Base-by-base conservation (phyloP, 2,329 filamentous ascomycete species). In the Ceratocystis huliohia region DNA sequence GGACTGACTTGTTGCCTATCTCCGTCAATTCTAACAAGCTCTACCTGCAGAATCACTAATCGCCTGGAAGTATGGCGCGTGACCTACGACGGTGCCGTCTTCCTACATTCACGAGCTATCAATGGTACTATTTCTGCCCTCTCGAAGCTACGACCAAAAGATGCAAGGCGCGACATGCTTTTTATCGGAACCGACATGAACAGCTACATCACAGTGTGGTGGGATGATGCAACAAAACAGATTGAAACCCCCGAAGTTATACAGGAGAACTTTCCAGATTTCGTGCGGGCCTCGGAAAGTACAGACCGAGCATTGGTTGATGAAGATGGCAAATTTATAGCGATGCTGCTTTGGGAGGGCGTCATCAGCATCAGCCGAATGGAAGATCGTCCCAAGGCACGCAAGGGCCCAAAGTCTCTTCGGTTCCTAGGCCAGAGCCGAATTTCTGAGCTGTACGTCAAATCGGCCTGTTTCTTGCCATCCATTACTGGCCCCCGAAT, bases 121-220 rank as follows among this genome's bases (percentile, higher is more conserved):
- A 93, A 93, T 74, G 94, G 93, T 73, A 89, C 88, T 70, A 86
- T 97, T 70, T 87, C 88, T 6, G 89, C 96, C 80, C 82, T 96
- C 15, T 84, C 94, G 72, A 87, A 86, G 72, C 80, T 99, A 61
- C 85, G 85, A 30, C 91, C 92, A 5, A 84, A 85, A 62, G 84
- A 89, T 70, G 86, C 87, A 33, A 76, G 81, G 4, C 90, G 86
- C 61, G 91, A 97, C 71, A 84, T 96, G 69, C 83, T 99, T 68
- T 96, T 99, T 73, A 83, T 99, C 67, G 93, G 91, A 63, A 99
- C 94, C 61, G 88, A 96, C 73, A 85, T 88, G 66, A 88, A 89
- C 71, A 87, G 91, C 72, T 97, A 96, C 77, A 96, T 97, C 75
- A 96, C 91, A 1, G 76, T 96, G 22, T 85, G 82, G 17, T 99